Evolutionary conservation across 371 early-diverging fungal species (phyloP), one percentile per base, ranked within the genome.

Genomic region (Basidiobolus meristosporus): DNA sequence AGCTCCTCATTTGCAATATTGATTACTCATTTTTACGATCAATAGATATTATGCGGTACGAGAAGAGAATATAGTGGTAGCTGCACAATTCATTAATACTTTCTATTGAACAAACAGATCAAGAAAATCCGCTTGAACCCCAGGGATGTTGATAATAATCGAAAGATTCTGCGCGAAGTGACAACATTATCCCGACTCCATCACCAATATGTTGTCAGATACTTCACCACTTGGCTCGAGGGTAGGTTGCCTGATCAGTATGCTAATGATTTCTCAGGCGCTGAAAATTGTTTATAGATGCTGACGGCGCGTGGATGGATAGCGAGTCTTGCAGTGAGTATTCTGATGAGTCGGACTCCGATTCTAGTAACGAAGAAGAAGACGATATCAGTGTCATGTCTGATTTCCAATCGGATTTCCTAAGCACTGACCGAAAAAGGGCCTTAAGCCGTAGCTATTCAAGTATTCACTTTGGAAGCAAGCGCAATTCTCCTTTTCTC

Each of bases 141-240:
- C 17, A 62, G 69, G 22, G 78, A 83, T 36, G 72, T 70, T 39
- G 85, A 84, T 34, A 71, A 71, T 34, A 70, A 73, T 37, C 65
- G 73, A 19, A 82, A 85, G 47, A 77, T 95, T 29, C 54, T 91
- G 14, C 66, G 92, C 16, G 95, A 95, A 47, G 91, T 92, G 2
- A 84, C 80, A 23, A 87, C 90, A 0, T 54, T 95, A 23, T 85
- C 88, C 1, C 62, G 91, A 9, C 58, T 95, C 14, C 87, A 90
- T 52, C 87, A 88, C 52, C 82, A 82, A 48, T 82, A 77, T 52
- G 82, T 90, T 3, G 92, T 91, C 0, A 66, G 95, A 15, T 92
- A 87, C 48, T 90, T 87, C 53, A 87, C 88, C 16, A 87, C 92
- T 1, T 93, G 95, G 95, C 77, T 84, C 43, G 90, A 90, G 53